Evolutionary conservation across 306 rosid species (phyloP), one percentile per base, ranked within the genome.

Genomic region (Castanospermum australe): DNA sequence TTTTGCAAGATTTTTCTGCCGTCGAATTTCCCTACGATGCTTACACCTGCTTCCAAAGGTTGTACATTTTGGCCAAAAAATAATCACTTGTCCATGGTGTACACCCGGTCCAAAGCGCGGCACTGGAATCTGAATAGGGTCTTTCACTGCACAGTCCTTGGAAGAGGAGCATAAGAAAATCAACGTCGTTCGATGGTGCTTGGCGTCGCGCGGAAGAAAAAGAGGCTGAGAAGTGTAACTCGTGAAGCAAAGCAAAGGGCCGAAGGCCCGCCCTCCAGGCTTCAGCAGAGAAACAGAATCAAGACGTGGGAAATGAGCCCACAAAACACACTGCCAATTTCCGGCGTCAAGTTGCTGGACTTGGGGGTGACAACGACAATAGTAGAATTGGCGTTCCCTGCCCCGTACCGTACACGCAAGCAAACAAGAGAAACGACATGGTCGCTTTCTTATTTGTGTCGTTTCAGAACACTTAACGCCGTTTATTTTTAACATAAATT

Each of bases 251-350:
- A 0, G 21, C 13, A 45, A 11, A 10, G 67, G 25, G 45, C 81
- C 63, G 30, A 11, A 10, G 67, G 25, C 52, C 81, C 63, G 30
- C 72, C 14, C 18, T 74, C 21, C 6, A 1, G 52, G 56, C 44
- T 44, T 33, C 44, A 63, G 28, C 73, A 39, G 55, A 15, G 25
- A 61, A n/a, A 56, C 41, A 12, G 79, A 63, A 72, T 52, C 38
- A 50, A 61, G 57, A 62, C 48, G 73, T 70, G 60, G 9, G 45
- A 36, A 22, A 15, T 12, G 76, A 59, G 54, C 83, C 78, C 76
- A 69, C 77, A 36, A 64, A 51, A 54, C 39, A 54, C 22, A 20
- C 5, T 14, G 11, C 52, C 70, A 50, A 35, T 50, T 76, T 8
- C 51, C 73, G 0, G 8, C 22, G n/a, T 14, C 3, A 24, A 8